Base-by-base conservation (phyloP, 192 early-diverging fungal species). In the Mortierella alpina region DNA sequence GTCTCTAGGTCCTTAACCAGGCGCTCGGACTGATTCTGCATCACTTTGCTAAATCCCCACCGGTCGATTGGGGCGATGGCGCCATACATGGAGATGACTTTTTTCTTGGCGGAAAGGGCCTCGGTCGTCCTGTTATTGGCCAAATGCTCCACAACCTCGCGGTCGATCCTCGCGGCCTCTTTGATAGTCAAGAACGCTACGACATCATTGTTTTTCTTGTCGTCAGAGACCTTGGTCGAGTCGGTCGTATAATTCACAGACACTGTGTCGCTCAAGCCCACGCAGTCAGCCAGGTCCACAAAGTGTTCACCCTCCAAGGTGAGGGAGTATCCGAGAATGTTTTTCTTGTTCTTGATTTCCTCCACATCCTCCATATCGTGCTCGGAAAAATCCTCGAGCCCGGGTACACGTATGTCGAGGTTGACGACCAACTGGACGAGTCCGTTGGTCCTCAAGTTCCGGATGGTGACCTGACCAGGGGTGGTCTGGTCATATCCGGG, bases 341-440 rank as follows among this genome's bases (percentile, higher is more conserved):
- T 74, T 68, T 56, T 13, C 12, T 10, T 6, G 59, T 59, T 57
- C 60, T 2, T 22, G 49, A 50, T 31, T 63, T 1, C 70, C 63
- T 61, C 64, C 20, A 61, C 64, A 54, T 67, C 63, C 31, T 52
- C 72, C 65, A 67, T 74, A 56, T 74, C 72, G 15, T 74, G 20
- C 22, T 61, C 72, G 3, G 72, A 61, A 64, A 74, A 74, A 39
- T 74, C 72, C 11, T 74, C 52, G 8, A 59, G 65, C 20, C 72
- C 72, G 20, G 72, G 72, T n/a, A 74, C 72, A 39, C 72, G 72
- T 1, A 74, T 61, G 45, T 74, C 72, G 20, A 74, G 49, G 65
- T 74, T 74, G 63, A 74, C 72, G 7, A 74, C 65, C 7, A 74
- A 67, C 59, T 74, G 72, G 49, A 74, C 67, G 50, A 74, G 65